Conservation (phyloP, 345 rosid species). For the Populus alba region DNA sequence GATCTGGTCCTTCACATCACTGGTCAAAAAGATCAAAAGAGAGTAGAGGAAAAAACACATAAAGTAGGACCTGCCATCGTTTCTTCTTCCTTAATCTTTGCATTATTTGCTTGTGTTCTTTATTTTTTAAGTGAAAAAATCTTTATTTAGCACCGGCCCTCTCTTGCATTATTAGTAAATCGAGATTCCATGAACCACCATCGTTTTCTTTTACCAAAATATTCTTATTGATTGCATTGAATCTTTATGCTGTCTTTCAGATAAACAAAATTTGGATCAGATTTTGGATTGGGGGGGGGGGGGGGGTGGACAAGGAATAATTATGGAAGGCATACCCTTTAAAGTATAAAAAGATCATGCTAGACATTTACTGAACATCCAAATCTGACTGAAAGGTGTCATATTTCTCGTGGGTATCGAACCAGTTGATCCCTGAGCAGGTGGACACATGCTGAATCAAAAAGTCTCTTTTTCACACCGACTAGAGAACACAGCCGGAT, state of each 20-base stretch:
- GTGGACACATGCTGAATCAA: background rate
- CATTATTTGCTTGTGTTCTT: background rate
- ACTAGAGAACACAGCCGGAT: background rate
- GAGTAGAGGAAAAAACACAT: no score
- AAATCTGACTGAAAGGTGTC: slow-evolving; percentile 1
- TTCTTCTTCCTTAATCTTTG: background rate
- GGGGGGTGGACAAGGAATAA: background rate
- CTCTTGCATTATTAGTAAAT: background rate
- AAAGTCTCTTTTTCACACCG: background rate
- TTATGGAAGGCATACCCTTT: background rate
- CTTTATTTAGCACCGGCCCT: background rate
- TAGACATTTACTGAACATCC: slow-evolving; percentile 5
- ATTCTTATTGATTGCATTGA: background rate
- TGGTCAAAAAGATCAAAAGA: background rate
- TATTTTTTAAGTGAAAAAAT: background rate
- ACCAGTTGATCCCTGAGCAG: background rate
- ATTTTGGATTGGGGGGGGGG: background rate
- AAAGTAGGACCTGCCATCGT: background rate
- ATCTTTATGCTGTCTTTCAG: background rate
- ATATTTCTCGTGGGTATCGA: background rate
- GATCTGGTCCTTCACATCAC: background rate
- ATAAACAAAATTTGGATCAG: background rate
- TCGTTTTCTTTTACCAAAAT: background rate
- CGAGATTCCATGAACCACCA: background rate
- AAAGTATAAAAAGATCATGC: background rate